Conservation (phyloP, 768 basidiomycete species). For the Tylopilus felleus region DNA sequence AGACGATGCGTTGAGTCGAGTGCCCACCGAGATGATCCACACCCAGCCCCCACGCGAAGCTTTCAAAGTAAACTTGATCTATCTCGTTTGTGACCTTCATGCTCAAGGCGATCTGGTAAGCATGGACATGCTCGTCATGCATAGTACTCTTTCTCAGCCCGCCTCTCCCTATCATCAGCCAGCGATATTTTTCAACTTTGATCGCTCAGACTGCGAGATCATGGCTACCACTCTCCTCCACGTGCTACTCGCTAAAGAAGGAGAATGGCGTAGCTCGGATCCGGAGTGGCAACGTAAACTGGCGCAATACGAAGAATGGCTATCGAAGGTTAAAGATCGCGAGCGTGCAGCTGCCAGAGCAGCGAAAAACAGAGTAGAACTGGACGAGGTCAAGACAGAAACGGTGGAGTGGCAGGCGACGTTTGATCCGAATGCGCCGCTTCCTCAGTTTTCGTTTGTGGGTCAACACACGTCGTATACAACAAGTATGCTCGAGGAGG, state of each 20-base stretch:
- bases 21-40: slow-evolving; percentile 28
- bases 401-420: slow-evolving; percentile 44
- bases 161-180: slow-evolving; percentile 37
- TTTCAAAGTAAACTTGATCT: slow-evolving; percentile 46
- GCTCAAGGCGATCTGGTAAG: slow-evolving; percentile 51
- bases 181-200: slow-evolving; percentile 66
- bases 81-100: slow-evolving; percentile 58
- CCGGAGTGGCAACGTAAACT: slow-evolving; percentile 51
- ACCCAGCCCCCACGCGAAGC: slow-evolving; percentile 26
- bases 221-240: slow-evolving; percentile 41
- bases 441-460: slow-evolving; percentile 59
- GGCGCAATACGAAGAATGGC: slow-evolving; percentile 49
- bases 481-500: slow-evolving; percentile 45
- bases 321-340: slow-evolving; percentile 44
- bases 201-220: slow-evolving; percentile 55
- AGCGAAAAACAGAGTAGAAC: slow-evolving; percentile 37
- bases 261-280: slow-evolving; percentile 44
- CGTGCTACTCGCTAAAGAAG: slow-evolving; percentile 43
- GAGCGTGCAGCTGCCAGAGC: slow-evolving; percentile 41
- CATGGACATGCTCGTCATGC: neutral
- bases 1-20: slow-evolving; percentile 33
- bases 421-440: slow-evolving; percentile 58
- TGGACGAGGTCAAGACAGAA: slow-evolving; percentile 23
- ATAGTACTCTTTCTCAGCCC: neutral
- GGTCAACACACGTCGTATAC: slow-evolving; percentile 42